Percentiles rank a stretch among this genome's conserved stretches.
Conservation (phyloP, 345 rosid species). For the Aquilaria yunnanensis region DNA sequence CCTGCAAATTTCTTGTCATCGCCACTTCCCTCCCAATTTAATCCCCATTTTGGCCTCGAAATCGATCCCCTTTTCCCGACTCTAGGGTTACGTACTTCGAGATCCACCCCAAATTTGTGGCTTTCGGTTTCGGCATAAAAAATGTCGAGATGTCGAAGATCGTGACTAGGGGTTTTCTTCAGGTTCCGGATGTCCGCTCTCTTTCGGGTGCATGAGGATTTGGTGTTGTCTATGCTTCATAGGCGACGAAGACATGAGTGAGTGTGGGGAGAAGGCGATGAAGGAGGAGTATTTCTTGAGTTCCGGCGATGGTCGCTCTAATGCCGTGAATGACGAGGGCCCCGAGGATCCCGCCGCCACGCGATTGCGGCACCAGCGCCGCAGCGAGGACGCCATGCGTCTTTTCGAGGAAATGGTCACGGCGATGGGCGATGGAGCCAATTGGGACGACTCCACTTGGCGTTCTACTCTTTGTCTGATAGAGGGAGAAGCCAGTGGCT, state of each 20-base stretch:
- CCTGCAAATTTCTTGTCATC: not conserved
- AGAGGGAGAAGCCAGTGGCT: constrained; percentile 58
- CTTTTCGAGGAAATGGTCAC: constrained; percentile 32
- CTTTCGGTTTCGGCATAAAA: not conserved
- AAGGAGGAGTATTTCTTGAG: constrained; percentile 25
- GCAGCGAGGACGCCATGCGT: constrained; percentile 15
- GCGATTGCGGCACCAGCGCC: constrained; percentile 10
- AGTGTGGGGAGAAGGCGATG: constrained; percentile 21
- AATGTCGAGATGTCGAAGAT: constrained; percentile 37
- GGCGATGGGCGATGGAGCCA: constrained; percentile 15
- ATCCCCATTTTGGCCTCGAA: not conserved
- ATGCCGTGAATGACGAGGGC: constrained; percentile 16
- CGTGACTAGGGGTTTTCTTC: constrained; percentile 44
- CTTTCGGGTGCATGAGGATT: constrained; percentile 73
- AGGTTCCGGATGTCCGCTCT: constrained; percentile 1
- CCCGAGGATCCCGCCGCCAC: constrained; percentile 1
- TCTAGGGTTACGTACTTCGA: constrained; percentile 16
- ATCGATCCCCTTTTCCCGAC: not conserved
- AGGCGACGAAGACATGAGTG: constrained; percentile 33
- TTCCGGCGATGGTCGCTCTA: constrained; percentile 27
- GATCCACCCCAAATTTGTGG: constrained; percentile 12
- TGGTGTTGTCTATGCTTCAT: constrained; percentile 76
- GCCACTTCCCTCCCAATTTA: constrained; percentile 10
- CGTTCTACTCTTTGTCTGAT: constrained; percentile 16
- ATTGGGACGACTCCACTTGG: constrained; percentile 25